Percentiles rank a stretch among this genome's conserved stretches.
Evolutionary conservation across 2,329 filamentous ascomycete genomes (phyloP).

Genomic region (Ophiostoma perfectum): DNA sequence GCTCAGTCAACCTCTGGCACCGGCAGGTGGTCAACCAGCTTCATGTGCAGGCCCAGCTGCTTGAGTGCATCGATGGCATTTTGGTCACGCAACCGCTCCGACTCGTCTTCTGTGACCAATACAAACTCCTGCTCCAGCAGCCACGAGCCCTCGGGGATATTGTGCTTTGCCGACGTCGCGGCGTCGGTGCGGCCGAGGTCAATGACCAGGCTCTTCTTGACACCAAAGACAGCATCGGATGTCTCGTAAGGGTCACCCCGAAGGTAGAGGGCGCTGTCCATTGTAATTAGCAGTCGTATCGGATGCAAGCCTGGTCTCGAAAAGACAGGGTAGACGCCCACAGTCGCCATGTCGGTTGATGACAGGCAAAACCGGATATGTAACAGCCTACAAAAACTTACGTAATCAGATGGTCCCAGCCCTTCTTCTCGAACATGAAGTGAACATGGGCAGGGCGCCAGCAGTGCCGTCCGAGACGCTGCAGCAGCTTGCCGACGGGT

Average conservation of each 20-base stretch:
- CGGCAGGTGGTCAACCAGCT: constrained; percentile 69
- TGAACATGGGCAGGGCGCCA: constrained; percentile 76
- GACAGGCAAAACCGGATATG: no score
- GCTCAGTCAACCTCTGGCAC: constrained; percentile 59
- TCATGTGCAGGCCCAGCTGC: constrained; percentile 62
- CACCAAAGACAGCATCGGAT: constrained; percentile 79
- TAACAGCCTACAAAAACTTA: constrained; percentile 42
- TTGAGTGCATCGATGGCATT: constrained; percentile 61
- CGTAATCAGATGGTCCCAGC: constrained; percentile 78
- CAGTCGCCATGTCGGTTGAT: no score
- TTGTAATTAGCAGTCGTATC: not conserved
- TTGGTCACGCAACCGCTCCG: constrained; percentile 58
- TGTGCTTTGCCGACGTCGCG: constrained; percentile 55
- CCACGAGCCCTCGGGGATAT: constrained; percentile 56
- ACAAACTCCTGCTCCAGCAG: constrained; percentile 71
- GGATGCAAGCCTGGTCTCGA: not conserved
- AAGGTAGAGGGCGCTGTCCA: constrained; percentile 64
- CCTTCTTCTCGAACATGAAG: constrained; percentile 80
- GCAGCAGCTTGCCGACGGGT: constrained; percentile 69
- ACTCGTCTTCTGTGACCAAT: constrained; percentile 65
- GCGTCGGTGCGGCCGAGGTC: constrained; percentile 50
- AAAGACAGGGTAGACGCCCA: not conserved
- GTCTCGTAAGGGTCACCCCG: constrained; percentile 75
- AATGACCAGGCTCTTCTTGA: constrained; percentile 73
- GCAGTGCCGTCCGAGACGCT: constrained; percentile 63